Percentiles rank a stretch among this genome's conserved stretches.
phyloP scores from a whole-genome alignment of 164 flowering plant species.

The Liquidambar formosana region DNA sequence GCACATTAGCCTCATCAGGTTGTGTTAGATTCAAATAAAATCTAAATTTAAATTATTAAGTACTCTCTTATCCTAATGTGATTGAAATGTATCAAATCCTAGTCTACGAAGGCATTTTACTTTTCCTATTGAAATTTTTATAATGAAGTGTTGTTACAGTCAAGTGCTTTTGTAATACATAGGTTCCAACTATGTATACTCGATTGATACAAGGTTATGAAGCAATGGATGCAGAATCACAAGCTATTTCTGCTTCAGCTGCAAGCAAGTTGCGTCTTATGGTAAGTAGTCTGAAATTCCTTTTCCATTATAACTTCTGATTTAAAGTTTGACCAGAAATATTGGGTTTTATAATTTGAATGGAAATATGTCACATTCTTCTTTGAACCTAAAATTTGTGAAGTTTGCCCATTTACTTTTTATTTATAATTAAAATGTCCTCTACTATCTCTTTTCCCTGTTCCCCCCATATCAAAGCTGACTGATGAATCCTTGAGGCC shows the following conservation, averaged over 20 bases:
- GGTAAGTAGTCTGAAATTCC: conserved; percentile 47
- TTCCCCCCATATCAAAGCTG: not conserved
- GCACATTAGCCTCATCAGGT: not conserved
- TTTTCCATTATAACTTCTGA: not conserved
- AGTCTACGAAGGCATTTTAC: not conserved
- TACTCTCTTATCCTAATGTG: not conserved
- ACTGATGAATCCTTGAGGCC: not conserved
- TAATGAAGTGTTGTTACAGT: not conserved
- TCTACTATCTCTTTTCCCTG: not conserved
- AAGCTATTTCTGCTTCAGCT: conserved; percentile 72
- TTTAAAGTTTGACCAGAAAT: not conserved
- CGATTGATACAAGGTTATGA: conserved; percentile 93
- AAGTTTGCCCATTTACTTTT: not conserved
- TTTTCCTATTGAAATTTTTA: not conserved
- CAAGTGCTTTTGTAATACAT: conserved; percentile 17
- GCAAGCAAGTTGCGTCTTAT: conserved; percentile 89
- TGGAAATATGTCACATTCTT: not conserved
- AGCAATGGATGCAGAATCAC: conserved; percentile 75
- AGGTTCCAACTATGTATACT: conserved; percentile 99
- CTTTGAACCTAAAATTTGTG: not conserved
- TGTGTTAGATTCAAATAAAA: not conserved
- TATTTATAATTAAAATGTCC: too few relatives aligned
- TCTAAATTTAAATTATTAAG: not conserved
- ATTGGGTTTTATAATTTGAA: not conserved
- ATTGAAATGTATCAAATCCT: not conserved